These are phyloP conservation scores for Saturnispora kantuleensis DNA, from an alignment of 805 yeast species.

Conservation along the genomic window DNA sequence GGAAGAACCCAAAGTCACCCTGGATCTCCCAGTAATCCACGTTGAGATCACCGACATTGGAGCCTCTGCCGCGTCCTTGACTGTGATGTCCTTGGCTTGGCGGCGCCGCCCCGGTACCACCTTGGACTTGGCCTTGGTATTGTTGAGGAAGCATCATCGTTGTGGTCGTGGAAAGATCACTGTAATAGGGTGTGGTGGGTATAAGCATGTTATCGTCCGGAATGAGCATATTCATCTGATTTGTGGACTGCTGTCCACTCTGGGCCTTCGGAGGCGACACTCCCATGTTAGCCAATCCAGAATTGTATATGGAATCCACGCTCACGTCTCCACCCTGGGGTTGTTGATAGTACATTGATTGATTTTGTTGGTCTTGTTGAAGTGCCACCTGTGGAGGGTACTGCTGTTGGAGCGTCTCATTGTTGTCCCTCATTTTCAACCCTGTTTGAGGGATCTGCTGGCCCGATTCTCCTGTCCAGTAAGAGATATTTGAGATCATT, in stretches of 20 bases:
- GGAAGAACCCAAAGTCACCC: conserved; percentile 6
- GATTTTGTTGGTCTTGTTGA: neutral
- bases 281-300: too few species aligned
- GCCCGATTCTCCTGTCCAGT: conserved; percentile 46
- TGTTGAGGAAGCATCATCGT: neutral
- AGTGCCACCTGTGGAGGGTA: too few species aligned
- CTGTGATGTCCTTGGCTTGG: too few species aligned
- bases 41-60: neutral
- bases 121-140: neutral
- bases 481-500: conserved; percentile 52
- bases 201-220: conserved; percentile 1
- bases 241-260: conserved; percentile 5
- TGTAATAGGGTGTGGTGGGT: conserved; percentile 5
- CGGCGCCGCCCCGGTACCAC: too few species aligned
- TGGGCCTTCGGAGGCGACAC: neutral
- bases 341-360: too few species aligned
- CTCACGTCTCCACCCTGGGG: too few species aligned
- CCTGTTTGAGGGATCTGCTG: conserved; percentile 32
- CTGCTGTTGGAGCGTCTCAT: neutral
- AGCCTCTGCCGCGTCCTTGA: too few species aligned
- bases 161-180: neutral
- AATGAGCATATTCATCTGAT: neutral
- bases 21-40: neutral
- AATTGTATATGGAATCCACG: too few species aligned
- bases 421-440: conserved; percentile 19